Percentiles rank a stretch among this genome's conserved stretches.
Evolutionary conservation across 495 filamentous ascomycete species (phyloP).

Genomic region (Annulohypoxylon moriforme): DNA sequence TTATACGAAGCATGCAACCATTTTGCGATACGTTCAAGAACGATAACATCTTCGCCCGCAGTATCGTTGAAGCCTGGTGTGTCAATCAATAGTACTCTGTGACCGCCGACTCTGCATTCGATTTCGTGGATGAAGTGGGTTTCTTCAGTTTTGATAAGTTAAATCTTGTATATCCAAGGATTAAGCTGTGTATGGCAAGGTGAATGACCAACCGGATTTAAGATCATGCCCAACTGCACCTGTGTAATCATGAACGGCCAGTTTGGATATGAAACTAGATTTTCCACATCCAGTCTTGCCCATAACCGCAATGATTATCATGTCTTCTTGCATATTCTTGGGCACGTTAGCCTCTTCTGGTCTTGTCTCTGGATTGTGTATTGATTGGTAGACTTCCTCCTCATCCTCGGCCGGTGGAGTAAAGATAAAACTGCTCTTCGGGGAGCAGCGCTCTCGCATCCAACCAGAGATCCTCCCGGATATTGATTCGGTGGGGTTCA

Average conservation of each 20-base stretch:
- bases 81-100: not conserved
- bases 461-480: not conserved
- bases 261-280: constrained; percentile 1
- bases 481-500: not conserved
- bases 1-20: not conserved
- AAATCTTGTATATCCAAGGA: not conserved
- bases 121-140: not conserved
- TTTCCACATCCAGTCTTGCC: not conserved
- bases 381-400: not conserved
- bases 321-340: not conserved
- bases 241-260: not conserved
- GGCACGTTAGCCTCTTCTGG: not conserved
- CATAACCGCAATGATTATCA: not conserved
- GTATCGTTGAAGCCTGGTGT: not conserved
- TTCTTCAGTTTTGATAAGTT: not conserved
- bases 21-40: not conserved
- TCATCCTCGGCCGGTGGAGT: not conserved
- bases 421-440: not conserved
- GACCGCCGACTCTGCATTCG: not conserved
- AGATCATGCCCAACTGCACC: not conserved
- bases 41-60: not conserved
- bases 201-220: not conserved
- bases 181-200: not conserved
- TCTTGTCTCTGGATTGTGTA: not conserved
- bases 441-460: too few relatives aligned